These are phyloP conservation scores for Ceratobasidium sp. DNA, from an alignment of 1,284 basidiomycete genomes.

Conservation along the genomic window DNA sequence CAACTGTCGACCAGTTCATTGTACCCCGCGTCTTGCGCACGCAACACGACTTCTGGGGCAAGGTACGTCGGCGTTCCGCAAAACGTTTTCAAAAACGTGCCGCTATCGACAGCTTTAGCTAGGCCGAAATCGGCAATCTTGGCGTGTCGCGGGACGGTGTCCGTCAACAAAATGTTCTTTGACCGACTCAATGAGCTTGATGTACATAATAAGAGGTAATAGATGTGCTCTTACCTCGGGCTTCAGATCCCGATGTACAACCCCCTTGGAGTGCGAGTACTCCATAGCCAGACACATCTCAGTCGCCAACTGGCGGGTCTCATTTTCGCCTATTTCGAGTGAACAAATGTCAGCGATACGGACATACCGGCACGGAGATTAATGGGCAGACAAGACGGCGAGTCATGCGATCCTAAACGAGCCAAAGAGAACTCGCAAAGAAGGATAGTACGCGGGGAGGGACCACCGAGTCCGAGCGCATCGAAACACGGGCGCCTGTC, in stretches of 20 bases:
- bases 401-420: not conserved
- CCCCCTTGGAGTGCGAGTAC: conserved; percentile 78
- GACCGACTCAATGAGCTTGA: not conserved
- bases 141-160: conserved; percentile 64
- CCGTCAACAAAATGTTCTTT: conserved; percentile 31
- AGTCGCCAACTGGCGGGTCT: conserved; percentile 70
- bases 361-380: no score
- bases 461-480: not conserved
- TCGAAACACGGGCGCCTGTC: not conserved
- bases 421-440: not conserved
- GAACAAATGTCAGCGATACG: not conserved
- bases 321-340: conserved; percentile 63
- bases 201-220: not conserved
- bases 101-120: conserved; percentile 80
- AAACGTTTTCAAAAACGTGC: conserved; percentile 65
- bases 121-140: conserved; percentile 95
- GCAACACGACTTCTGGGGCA: conserved; percentile 87
- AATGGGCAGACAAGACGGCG: not conserved
- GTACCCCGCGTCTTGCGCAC: conserved; percentile 75
- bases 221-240: conserved; percentile 68
- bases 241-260: conserved; percentile 92
- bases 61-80: conserved; percentile 88
- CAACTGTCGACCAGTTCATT: conserved; percentile 88
- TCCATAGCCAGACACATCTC: conserved; percentile 62
- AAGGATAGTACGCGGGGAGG: not conserved